Conservation (phyloP, 768 basidiomycete species). For the Galerina marginata region DNA sequence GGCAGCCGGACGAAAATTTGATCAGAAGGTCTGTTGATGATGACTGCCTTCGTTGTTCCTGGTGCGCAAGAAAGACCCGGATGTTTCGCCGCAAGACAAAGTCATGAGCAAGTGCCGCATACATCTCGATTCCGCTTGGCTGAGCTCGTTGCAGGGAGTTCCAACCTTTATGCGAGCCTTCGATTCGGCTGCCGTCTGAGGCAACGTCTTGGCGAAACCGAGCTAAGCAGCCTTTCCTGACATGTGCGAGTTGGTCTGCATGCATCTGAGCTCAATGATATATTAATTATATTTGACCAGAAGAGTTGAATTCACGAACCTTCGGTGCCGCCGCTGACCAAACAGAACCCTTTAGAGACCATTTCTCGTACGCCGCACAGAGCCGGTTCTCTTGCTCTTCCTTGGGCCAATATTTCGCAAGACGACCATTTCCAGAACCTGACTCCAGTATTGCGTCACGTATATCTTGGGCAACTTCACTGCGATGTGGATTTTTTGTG, state of each 20-base stretch:
- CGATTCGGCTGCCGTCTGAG: neutral
- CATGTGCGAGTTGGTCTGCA: neutral
- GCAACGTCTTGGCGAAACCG: neutral
- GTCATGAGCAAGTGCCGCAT: neutral
- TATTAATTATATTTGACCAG: too few species aligned
- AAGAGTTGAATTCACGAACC: too few species aligned
- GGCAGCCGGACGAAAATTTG: neutral
- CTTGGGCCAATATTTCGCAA: conserved; percentile 10
- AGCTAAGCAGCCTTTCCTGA: neutral
- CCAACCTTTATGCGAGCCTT: conserved; percentile 1
- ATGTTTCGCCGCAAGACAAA: neutral
- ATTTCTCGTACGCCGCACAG: neutral
- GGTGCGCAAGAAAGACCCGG: neutral
- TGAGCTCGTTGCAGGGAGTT: conserved; percentile 6
- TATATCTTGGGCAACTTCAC: conserved; percentile 7
- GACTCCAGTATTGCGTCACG: neutral
- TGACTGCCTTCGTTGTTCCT: too few species aligned
- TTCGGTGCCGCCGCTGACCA: conserved; percentile 10
- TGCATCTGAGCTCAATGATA: neutral
- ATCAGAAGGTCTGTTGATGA: too few species aligned
- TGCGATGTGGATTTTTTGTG: neutral
- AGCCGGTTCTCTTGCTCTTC: neutral
- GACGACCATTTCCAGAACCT: neutral
- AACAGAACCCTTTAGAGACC: neutral
- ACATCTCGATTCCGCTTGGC: conserved; percentile 3